Evolutionary conservation across 176 grass and related monocot species (phyloP).

Genomic region (Aegilops longissima): DNA sequence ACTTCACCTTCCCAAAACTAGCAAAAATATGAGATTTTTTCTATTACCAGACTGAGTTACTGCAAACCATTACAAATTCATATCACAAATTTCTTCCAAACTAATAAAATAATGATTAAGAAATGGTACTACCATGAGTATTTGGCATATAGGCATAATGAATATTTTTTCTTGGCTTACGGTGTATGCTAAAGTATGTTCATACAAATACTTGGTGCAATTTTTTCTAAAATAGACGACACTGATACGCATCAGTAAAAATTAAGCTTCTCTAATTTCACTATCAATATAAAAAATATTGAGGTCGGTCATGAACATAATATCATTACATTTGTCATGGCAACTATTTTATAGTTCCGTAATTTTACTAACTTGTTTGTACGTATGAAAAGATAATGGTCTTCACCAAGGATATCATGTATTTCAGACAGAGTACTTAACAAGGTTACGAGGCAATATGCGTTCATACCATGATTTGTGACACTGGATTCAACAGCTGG

Average conservation of each 20-base stretch:
- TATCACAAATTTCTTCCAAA: background rate
- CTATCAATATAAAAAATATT: too few species aligned
- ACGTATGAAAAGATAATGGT: background rate
- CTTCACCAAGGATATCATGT: background rate
- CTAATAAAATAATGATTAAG: background rate
- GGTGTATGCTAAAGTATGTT: background rate
- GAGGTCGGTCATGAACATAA: too few species aligned
- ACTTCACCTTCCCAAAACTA: conserved; percentile 5
- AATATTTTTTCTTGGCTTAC: background rate
- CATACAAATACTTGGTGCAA: background rate
- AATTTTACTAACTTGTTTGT: background rate
- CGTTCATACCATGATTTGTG: background rate
- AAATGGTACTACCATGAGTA: background rate
- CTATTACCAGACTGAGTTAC: background rate
- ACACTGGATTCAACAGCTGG: background rate
- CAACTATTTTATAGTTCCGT: background rate
- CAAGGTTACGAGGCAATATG: background rate
- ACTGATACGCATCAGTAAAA: too few species aligned
- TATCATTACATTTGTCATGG: too few species aligned
- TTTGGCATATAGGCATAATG: background rate
- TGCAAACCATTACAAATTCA: background rate
- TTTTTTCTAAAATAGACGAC: too few species aligned
- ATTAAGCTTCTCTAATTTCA: too few species aligned
- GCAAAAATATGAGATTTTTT: background rate
- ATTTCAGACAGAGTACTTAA: background rate